These are phyloP conservation scores for Ceratocystis albifundus DNA, from an alignment of 2,329 filamentous ascomycete genomes.

Conservation along the genomic window DNA sequence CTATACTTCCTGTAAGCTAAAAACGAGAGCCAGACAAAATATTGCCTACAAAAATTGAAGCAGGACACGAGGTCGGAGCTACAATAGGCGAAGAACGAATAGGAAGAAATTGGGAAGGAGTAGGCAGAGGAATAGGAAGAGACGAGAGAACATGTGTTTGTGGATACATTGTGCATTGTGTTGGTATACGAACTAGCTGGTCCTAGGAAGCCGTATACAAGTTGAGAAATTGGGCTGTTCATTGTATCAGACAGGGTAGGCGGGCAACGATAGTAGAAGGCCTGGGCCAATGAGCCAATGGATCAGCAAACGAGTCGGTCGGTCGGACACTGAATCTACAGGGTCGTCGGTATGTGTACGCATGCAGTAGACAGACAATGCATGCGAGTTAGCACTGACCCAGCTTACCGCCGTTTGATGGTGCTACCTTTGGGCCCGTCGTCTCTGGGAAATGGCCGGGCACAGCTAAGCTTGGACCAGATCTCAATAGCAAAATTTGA, in stretches of 20 bases:
- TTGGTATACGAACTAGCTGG: not conserved
- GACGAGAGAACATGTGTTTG: not conserved
- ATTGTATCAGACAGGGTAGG: not conserved
- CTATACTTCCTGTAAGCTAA: not conserved
- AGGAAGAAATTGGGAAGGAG: not conserved
- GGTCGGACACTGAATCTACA: too few relatives aligned
- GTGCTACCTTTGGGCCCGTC: not conserved
- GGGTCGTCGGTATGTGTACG: too few relatives aligned
- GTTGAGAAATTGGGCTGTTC: not conserved
- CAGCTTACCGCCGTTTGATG: not conserved
- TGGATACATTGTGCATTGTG: conserved; percentile 6
- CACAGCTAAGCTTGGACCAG: conserved; percentile 5
- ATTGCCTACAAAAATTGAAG: not conserved
- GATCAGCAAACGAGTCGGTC: too few relatives aligned
- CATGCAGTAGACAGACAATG: too few relatives aligned
- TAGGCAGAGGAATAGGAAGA: not conserved
- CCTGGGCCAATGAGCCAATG: too few relatives aligned
- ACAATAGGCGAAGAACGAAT: not conserved
- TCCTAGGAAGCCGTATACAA: not conserved
- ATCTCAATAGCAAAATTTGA: not conserved
- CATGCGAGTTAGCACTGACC: too few relatives aligned
- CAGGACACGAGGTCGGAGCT: not conserved
- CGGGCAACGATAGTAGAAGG: too few relatives aligned
- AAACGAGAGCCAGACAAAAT: not conserved
- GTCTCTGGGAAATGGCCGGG: not conserved